phyloP scores from a whole-genome alignment of 2,329 filamentous ascomycete species.

The Exophiala mesophila region DNA sequence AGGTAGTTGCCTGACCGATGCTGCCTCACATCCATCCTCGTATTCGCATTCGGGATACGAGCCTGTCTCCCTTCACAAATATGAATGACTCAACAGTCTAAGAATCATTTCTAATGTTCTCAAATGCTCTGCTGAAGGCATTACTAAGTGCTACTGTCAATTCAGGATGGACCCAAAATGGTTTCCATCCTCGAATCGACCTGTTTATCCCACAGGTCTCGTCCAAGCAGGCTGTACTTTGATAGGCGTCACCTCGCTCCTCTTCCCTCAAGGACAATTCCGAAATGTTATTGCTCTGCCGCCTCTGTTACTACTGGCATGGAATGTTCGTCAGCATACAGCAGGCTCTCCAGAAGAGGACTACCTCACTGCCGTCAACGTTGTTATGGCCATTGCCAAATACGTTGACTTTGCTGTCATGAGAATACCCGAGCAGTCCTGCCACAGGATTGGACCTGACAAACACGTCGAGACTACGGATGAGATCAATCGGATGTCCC shows the following conservation, averaged over 20 bases:
- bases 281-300: slow-evolving; percentile 11
- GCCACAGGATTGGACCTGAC: slow-evolving; percentile 13
- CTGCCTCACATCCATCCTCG: too few species aligned
- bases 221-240: slow-evolving; percentile 5
- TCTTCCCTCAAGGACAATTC: slow-evolving; percentile 11
- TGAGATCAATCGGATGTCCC: slow-evolving; percentile 12
- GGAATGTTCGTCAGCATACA: slow-evolving; percentile 11
- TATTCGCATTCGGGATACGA: too few species aligned
- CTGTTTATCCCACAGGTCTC: slow-evolving; percentile 3
- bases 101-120: too few species aligned
- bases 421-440: slow-evolving; percentile 9
- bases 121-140: too few species aligned
- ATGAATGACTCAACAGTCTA: too few species aligned
- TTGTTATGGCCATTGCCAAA: slow-evolving; percentile 10
- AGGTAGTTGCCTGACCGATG: too few species aligned
- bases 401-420: slow-evolving; percentile 13
- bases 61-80: too few species aligned
- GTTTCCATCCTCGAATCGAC: slow-evolving; percentile 17
- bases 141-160: too few species aligned
- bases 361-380: slow-evolving; percentile 16
- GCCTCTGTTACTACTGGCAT: slow-evolving; percentile 10
- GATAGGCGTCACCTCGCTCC: slow-evolving; percentile 9
- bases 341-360: slow-evolving; percentile 12
- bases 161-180: slow-evolving; percentile 17
- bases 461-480: slow-evolving; percentile 7